A percentile compares a stretch with the other conserved stretches of the same genome.
These are phyloP conservation scores for Populus trichocarpa DNA, from an alignment of 441 rosid species.

Conservation along the genomic window DNA sequence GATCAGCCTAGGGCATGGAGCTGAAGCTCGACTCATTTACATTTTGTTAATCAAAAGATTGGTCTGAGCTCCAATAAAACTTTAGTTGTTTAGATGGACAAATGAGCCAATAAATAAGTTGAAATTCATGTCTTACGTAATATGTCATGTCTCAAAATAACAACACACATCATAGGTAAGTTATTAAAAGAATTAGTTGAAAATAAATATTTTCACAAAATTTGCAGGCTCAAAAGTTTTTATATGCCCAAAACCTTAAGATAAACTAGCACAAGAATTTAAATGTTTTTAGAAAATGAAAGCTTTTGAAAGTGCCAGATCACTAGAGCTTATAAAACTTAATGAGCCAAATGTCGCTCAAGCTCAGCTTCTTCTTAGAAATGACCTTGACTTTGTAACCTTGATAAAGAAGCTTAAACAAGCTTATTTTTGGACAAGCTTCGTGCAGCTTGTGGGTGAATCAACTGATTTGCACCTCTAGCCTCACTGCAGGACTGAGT, in stretches of 20 bases:
- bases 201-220: background rate
- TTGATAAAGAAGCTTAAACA: background rate
- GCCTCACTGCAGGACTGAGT: background rate
- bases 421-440: background rate
- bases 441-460: background rate
- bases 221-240: background rate
- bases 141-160: background rate
- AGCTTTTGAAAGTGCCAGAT: background rate
- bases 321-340: background rate
- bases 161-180: too few relatives aligned
- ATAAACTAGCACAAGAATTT: background rate
- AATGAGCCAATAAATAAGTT: background rate
- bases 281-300: background rate
- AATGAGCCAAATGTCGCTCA: background rate
- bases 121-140: background rate
- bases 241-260: background rate
- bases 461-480: background rate
- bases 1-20: background rate
- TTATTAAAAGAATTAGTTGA: background rate
- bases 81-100: background rate
- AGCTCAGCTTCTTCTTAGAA: background rate
- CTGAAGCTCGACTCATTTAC: background rate
- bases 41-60: background rate
- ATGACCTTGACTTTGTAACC: background rate
- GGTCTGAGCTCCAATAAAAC: background rate